Base-by-base conservation (phyloP, 1,139 yeast genomes). In the Yamadazyma diddensiae region DNA sequence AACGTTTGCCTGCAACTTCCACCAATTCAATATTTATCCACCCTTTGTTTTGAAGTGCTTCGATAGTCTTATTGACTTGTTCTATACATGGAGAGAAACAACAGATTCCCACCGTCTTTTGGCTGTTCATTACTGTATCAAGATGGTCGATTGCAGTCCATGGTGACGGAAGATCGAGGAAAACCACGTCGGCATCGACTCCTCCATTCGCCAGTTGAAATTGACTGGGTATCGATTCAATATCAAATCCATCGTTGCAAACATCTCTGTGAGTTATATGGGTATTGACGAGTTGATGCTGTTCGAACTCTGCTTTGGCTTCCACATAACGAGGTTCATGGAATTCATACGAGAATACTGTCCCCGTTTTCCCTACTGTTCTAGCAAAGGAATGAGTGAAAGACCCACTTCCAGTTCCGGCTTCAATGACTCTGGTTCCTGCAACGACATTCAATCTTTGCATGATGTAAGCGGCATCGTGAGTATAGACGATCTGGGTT, bases 71-170 rank as follows among this genome's bases (percentile, higher is more conserved):
- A 37, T 82, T 82, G 3, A 94, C 98, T 62, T 94, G 99, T 59
- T 94, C 99, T 34, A 94, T 86, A 59, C 99, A 94, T 7, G 99
- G 99, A 21, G 95, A 85, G 55, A 92, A 92, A 57, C 97, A 92
- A 59, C 98, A 92, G 33, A 92, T 72, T 2, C 83, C 79, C 9
- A 79, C 82, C 26, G 70, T 64, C 37, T 70, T 65, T 15, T 62
- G 62, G 6, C 59, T 55, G n/a, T 83, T 62, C 13, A 86, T 70
- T 4, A 84, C 94, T 22, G 55, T 49, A 16, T 68, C 62, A 29
- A 92, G 62, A 54, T 84, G 82, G 5, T 90, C 88, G 36, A 94
- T 82, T 8, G 98, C 98, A 17, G 79, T 79, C 97, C 98, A 92
- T 3, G 99, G 98, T 5, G 96, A 82, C 1, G 99, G 99, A 31